These are phyloP conservation scores for Eustoma russellianum DNA, from an alignment of 257 asterid genomes.

Conservation along the genomic window DNA sequence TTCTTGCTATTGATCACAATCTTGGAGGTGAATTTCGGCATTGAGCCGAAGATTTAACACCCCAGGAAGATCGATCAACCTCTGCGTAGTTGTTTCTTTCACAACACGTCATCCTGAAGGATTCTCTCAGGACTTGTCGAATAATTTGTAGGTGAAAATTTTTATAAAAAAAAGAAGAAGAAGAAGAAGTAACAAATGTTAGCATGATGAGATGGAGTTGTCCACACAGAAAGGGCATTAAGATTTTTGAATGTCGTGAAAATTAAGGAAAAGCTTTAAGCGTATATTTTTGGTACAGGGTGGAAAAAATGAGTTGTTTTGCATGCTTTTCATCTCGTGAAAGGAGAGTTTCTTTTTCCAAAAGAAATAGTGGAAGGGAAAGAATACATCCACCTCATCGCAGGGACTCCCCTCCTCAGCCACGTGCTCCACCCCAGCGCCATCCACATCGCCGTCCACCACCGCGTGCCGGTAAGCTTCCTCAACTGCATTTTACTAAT, in stretches of 20 bases:
- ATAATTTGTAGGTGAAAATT: too few species aligned
- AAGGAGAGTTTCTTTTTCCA: constrained; percentile 33
- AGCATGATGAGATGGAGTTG: too few species aligned
- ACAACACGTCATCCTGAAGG: too few species aligned
- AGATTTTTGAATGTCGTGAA: background rate
- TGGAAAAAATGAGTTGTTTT: constrained; percentile 56
- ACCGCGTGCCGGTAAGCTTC: constrained; percentile 27
- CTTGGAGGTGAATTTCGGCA: constrained; percentile 5
- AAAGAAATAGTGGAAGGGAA: constrained; percentile 15
- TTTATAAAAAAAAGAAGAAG: too few species aligned
- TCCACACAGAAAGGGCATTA: background rate
- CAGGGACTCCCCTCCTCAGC: constrained; percentile 26
- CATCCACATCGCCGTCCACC: constrained; percentile 15
- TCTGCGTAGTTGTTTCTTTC: background rate
- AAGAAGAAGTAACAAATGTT: too few species aligned
- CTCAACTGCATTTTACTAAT: too few species aligned
- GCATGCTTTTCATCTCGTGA: constrained; percentile 60
- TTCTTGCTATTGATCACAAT: background rate
- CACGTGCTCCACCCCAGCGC: constrained; percentile 19
- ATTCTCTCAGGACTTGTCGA: too few species aligned
- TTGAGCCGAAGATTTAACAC: background rate
- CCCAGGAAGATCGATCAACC: background rate
- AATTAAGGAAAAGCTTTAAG: too few species aligned
- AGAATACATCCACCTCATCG: constrained; percentile 18
- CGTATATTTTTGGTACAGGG: background rate